Percentiles rank a stretch among this genome's conserved stretches.
Evolutionary conservation across 306 rosid species (phyloP).

Genomic region (Carpinus fangiana): DNA sequence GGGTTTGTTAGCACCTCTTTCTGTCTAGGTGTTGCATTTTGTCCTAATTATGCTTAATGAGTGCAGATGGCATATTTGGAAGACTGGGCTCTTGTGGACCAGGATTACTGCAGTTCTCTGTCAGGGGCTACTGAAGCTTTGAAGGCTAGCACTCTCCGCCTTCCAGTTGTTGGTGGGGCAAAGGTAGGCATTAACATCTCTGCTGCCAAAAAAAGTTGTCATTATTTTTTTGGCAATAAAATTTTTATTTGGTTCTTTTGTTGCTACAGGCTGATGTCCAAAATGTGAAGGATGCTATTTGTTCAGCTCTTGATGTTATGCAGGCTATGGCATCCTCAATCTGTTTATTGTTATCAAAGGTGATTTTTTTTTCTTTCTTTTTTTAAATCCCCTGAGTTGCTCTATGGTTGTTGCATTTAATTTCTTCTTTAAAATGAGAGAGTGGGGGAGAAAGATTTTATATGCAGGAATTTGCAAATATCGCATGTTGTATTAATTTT

Average conservation of each 20-base stretch:
- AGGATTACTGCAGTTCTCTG: conserved; percentile 69
- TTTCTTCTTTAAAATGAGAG: not conserved
- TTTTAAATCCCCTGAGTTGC: not conserved
- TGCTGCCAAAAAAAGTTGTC: not conserved
- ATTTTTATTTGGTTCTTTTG: too few species aligned
- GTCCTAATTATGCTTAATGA: conserved; percentile 23
- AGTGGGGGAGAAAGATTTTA: not conserved
- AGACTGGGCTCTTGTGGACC: conserved; percentile 79
- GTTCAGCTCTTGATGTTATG: conserved; percentile 93
- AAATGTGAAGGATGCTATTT: conserved; percentile 79
- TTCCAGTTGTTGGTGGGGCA: conserved; percentile 87
- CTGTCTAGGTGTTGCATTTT: conserved; percentile 22
- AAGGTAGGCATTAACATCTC: conserved; percentile 44
- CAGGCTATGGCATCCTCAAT: conserved; percentile 91
- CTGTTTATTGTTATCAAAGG: conserved; percentile 70
- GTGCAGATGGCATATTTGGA: conserved; percentile 73
- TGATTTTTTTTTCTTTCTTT: conserved; percentile 4
- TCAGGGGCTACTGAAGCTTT: conserved; percentile 86
- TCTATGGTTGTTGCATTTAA: conserved; percentile 11
- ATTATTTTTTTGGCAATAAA: not conserved
- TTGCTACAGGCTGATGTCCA: conserved; percentile 60
- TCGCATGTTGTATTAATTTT: not conserved
- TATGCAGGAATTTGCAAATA: not conserved
- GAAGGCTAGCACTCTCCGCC: conserved; percentile 93
- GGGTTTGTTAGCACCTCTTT: conserved; percentile 13